Evolutionary conservation across 805 yeast genomes (phyloP).

Genomic region (Saturnispora kantuleensis): DNA sequence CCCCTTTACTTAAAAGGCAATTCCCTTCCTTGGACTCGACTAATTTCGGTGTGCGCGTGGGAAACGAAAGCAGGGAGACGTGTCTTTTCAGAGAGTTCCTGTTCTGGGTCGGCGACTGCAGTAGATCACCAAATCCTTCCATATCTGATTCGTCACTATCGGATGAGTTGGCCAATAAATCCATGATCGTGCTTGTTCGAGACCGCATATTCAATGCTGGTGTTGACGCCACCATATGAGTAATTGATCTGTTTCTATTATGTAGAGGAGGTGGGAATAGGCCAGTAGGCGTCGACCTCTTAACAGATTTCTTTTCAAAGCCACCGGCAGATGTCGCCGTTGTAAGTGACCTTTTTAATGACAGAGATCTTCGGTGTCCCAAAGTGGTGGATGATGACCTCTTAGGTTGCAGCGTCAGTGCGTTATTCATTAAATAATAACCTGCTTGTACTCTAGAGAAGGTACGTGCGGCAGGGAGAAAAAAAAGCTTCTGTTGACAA

Average conservation of each 20-base stretch:
- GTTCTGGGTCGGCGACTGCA: slow-evolving; percentile 7
- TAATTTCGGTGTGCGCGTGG: not conserved
- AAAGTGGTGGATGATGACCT: not conserved
- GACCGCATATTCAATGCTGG: not conserved
- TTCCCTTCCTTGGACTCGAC: not conserved
- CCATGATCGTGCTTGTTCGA: not conserved
- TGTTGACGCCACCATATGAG: not conserved
- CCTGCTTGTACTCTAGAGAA: not conserved
- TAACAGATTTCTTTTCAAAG: slow-evolving; percentile 1
- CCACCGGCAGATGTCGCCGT: not conserved
- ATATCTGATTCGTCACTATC: not conserved
- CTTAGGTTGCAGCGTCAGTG: slow-evolving; percentile 6
- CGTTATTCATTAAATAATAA: slow-evolving; percentile 1
- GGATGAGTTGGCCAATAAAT: not conserved
- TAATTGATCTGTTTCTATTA: not conserved
- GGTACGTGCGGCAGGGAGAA: not conserved
- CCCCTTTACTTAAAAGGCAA: slow-evolving; percentile 3
- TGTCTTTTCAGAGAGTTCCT: slow-evolving; percentile 4
- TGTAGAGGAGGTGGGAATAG: not conserved
- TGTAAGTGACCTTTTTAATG: slow-evolving; percentile 1
- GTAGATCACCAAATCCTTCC: not conserved
- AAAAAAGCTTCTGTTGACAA: not conserved
- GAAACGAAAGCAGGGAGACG: slow-evolving; percentile 1
- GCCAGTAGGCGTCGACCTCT: not conserved
- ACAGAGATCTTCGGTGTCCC: not conserved